phyloP scores from a whole-genome alignment of 768 basidiomycete species.

The Fomitopsis serialis region DNA sequence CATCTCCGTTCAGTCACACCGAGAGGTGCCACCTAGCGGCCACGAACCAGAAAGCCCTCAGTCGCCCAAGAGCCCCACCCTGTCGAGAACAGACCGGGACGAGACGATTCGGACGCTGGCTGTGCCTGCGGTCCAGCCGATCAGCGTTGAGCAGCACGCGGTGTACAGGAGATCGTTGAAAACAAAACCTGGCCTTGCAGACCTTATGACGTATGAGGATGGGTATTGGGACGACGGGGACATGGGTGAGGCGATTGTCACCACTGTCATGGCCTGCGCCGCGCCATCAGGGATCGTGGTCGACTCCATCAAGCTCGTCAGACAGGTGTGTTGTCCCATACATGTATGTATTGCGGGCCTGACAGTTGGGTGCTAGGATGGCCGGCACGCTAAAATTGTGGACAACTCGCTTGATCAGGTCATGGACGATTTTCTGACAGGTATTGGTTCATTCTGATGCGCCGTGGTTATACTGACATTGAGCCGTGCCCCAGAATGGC shows the following conservation, averaged over 20 bases:
- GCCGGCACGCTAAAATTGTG: constrained; percentile 39
- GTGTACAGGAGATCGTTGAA: constrained; percentile 43
- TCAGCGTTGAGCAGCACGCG: constrained; percentile 49
- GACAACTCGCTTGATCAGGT: constrained; percentile 47
- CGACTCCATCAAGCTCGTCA: constrained; percentile 40
- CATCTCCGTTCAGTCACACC: constrained; percentile 67
- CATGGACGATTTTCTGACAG: constrained; percentile 38
- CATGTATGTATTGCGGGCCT: neutral
- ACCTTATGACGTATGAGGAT: constrained; percentile 49
- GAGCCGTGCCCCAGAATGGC: constrained; percentile 41
- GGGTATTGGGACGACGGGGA: constrained; percentile 46
- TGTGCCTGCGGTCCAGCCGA: constrained; percentile 61
- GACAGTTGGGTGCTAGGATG: constrained; percentile 29
- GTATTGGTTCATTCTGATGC: constrained; percentile 22
- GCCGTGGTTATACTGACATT: neutral
- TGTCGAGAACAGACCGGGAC: constrained; percentile 31
- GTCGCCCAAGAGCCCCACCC: constrained; percentile 19
- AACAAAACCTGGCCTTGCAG: constrained; percentile 41
- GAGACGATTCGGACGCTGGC: constrained; percentile 66
- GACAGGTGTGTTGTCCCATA: constrained; percentile 35
- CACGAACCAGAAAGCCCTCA: constrained; percentile 7
- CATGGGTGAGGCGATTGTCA: constrained; percentile 55
- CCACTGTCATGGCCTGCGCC: constrained; percentile 41
- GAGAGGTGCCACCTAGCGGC: constrained; percentile 14
- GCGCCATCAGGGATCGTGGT: constrained; percentile 39